Conservation (phyloP, 2,329 filamentous ascomycete genomes). For the Lachnellula arida region DNA sequence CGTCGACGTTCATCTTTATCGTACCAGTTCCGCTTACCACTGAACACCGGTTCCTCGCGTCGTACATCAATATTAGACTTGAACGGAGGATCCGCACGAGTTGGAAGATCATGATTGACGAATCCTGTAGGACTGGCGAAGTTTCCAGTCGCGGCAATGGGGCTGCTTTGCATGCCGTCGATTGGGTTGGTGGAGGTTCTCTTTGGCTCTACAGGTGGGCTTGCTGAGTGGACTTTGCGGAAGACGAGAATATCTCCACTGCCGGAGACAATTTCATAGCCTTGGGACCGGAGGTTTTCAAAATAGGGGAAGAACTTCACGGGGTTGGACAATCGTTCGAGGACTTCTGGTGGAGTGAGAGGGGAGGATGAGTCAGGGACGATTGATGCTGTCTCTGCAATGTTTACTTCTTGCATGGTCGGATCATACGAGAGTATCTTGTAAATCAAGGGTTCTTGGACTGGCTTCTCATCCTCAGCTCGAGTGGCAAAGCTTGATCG, state of each 20-base stretch:
- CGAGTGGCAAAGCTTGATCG: neutral
- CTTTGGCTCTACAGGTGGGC: constrained; percentile 34
- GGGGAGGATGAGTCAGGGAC: constrained; percentile 45
- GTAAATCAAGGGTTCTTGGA: constrained; percentile 41
- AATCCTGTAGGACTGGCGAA: constrained; percentile 63
- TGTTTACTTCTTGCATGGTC: constrained; percentile 50
- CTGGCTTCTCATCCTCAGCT: neutral
- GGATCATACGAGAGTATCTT: constrained; percentile 64
- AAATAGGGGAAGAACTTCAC: constrained; percentile 63
- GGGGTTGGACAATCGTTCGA: constrained; percentile 57
- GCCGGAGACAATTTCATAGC: constrained; percentile 63
- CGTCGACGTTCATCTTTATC: constrained; percentile 21
- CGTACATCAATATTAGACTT: constrained; percentile 41
- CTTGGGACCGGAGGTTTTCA: constrained; percentile 50
- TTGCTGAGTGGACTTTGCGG: constrained; percentile 48
- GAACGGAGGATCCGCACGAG: constrained; percentile 36
- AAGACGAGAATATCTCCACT: constrained; percentile 61
- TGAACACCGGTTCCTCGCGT: constrained; percentile 45
- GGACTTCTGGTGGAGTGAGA: constrained; percentile 54
- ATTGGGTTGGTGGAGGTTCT: constrained; percentile 48
- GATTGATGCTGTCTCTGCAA: constrained; percentile 56
- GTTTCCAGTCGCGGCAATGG: constrained; percentile 44
- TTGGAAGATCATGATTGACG: constrained; percentile 52
- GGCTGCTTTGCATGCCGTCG: constrained; percentile 35
- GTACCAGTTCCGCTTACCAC: constrained; percentile 34